Percentiles rank a stretch among this genome's conserved stretches.
Conservation (phyloP, 2,329 filamentous ascomycete species). For the Periconia sp. region DNA sequence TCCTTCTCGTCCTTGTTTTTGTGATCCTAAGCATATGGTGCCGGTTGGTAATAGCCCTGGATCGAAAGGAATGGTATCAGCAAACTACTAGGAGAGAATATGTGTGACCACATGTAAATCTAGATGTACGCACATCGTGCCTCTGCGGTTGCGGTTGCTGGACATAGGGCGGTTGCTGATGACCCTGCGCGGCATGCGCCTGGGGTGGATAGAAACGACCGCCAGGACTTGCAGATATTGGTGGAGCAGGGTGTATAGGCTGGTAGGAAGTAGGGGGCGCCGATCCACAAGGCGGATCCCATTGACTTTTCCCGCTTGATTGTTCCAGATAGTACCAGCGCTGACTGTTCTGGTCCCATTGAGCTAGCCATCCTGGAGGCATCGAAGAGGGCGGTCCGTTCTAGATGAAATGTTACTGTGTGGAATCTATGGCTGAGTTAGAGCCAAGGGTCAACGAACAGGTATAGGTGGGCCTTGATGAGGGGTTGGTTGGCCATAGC, state of each 20-base stretch:
- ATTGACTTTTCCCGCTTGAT: conserved; percentile 63
- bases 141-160: too few relatives aligned
- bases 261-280: conserved; percentile 35
- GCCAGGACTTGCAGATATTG: conserved; percentile 18
- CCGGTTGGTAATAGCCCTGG: too few relatives aligned
- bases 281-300: conserved; percentile 57
- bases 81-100: too few relatives aligned
- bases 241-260: conserved; percentile 23
- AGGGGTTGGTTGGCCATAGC: conserved; percentile 11
- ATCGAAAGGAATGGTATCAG: too few relatives aligned
- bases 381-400: conserved; percentile 56
- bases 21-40: background rate
- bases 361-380: conserved; percentile 60
- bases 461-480: conserved; percentile 11
- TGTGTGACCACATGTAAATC: too few relatives aligned
- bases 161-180: too few relatives aligned
- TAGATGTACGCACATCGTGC: too few relatives aligned
- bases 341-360: conserved; percentile 63
- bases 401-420: background rate
- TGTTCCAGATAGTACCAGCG: conserved; percentile 68
- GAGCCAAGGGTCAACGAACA: conserved; percentile 2
- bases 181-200: too few relatives aligned
- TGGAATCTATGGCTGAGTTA: background rate
- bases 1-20: background rate
- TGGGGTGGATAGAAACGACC: conserved; percentile 16